A percentile compares a stretch with the other conserved stretches of the same genome.
phyloP scores from a whole-genome alignment of 1,284 basidiomycete genomes.

The Mycosarcoma maydis region DNA sequence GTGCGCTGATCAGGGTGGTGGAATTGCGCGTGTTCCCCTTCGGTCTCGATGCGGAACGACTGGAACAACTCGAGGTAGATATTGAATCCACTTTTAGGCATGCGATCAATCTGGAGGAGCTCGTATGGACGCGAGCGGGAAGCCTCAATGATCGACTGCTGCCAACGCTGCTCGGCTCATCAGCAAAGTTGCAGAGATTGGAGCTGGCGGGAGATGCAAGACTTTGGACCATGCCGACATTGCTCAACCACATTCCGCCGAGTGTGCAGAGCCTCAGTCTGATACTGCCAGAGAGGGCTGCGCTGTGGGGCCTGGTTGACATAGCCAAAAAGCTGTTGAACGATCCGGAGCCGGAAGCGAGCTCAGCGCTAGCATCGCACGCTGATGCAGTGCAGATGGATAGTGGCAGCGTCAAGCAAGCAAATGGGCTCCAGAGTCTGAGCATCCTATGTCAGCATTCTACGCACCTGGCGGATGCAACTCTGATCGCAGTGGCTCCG shows the following conservation, averaged over 20 bases:
- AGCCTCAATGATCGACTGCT: conserved; percentile 59
- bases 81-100: conserved; percentile 43
- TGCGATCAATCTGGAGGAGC: conserved; percentile 42
- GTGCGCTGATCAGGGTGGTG: conserved; percentile 48
- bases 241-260: conserved; percentile 34
- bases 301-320: conserved; percentile 29
- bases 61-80: conserved; percentile 57
- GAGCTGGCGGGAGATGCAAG: conserved; percentile 60
- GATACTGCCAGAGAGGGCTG: conserved; percentile 42
- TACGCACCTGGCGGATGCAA: conserved; percentile 49
- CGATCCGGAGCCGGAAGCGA: neutral
- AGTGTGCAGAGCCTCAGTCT: conserved; percentile 32
- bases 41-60: conserved; percentile 54
- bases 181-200: conserved; percentile 35
- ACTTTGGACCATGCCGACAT: conserved; percentile 48
- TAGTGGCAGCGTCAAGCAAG: neutral
- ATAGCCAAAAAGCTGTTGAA: conserved; percentile 32
- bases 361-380: conserved; percentile 1
- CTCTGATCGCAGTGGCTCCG: conserved; percentile 39
- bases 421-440: conserved; percentile 36
- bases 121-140: conserved; percentile 63
- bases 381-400: conserved; percentile 1
- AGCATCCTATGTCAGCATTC: conserved; percentile 52
- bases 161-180: conserved; percentile 33
- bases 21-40: conserved; percentile 63